Percentiles rank a stretch among this genome's conserved stretches.
Conservation (phyloP, 148 eudicot genomes). For the Rhododendron simsii region DNA sequence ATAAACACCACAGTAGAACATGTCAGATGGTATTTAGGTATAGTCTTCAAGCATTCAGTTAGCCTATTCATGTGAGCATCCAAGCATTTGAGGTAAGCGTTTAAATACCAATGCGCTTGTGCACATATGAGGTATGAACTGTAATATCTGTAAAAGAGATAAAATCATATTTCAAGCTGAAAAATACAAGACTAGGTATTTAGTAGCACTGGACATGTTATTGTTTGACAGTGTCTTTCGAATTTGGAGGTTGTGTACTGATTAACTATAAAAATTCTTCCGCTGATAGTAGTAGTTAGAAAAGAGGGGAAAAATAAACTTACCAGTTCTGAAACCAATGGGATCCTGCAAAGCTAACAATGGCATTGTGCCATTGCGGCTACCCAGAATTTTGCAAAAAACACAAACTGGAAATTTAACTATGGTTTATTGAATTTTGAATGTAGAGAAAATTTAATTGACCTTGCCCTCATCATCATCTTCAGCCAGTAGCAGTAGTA, state of each 20-base stretch:
- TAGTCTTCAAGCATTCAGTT: not conserved
- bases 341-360: not conserved
- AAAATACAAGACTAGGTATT: not conserved
- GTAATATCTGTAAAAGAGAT: not conserved
- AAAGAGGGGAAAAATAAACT: not conserved
- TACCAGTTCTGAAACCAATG: not conserved
- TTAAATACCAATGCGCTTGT: not conserved
- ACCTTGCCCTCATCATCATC: slow-evolving; percentile 66
- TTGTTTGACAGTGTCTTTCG: not conserved
- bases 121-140: not conserved
- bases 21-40: not conserved
- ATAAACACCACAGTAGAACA: not conserved
- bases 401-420: not conserved
- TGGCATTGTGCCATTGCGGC: not conserved
- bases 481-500: slow-evolving; percentile 40
- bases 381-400: not conserved
- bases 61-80: not conserved
- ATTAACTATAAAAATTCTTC: not conserved
- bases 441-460: not conserved
- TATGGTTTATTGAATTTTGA: not conserved
- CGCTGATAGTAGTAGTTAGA: not conserved
- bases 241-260: not conserved
- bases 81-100: not conserved
- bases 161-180: not conserved
- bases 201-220: not conserved